Evolutionary conservation across 192 early-diverging fungal genomes (phyloP).

Genomic region (Coemansia aciculifera): DNA sequence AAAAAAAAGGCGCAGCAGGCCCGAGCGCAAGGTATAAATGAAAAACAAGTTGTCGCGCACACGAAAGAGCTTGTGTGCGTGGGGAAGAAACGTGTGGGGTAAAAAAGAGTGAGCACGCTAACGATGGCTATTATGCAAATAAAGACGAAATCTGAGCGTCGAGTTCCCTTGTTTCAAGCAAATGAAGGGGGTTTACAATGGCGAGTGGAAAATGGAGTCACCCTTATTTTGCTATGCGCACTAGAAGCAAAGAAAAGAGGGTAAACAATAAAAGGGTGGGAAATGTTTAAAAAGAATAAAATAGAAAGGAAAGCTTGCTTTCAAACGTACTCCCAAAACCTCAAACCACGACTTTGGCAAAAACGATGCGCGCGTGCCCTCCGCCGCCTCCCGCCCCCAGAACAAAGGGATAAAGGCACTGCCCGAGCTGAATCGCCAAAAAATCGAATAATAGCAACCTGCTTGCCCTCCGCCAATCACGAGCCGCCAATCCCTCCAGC

Average conservation of each 20-base stretch:
- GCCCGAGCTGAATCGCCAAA: conserved; percentile 1
- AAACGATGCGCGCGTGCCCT: conserved; percentile 4
- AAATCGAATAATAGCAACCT: conserved; percentile 15
- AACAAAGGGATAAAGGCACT: conserved; percentile 14
- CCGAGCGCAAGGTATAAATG: background rate
- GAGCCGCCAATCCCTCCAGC: background rate
- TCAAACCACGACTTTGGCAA: background rate
- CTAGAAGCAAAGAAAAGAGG: conserved; percentile 10
- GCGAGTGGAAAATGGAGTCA: background rate
- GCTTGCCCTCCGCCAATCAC: conserved; percentile 15
- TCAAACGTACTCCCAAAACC: conserved; percentile 9
- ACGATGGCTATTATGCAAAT: background rate
- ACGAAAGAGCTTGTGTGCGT: conserved; percentile 4
- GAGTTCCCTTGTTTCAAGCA: background rate
- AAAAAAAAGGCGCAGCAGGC: background rate
- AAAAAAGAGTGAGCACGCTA: background rate
- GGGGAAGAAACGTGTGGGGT: conserved; percentile 4
- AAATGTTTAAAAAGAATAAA: conserved; percentile 1
- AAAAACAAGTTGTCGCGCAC: conserved; percentile 7
- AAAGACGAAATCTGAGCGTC: background rate
- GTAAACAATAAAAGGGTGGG: background rate
- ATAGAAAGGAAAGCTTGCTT: background rate
- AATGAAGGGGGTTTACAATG: background rate
- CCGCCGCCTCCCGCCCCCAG: background rate
- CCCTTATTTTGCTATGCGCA: background rate